Conservation (phyloP, 2,329 filamentous ascomycete species). For the Microdochium bolleyi region DNA sequence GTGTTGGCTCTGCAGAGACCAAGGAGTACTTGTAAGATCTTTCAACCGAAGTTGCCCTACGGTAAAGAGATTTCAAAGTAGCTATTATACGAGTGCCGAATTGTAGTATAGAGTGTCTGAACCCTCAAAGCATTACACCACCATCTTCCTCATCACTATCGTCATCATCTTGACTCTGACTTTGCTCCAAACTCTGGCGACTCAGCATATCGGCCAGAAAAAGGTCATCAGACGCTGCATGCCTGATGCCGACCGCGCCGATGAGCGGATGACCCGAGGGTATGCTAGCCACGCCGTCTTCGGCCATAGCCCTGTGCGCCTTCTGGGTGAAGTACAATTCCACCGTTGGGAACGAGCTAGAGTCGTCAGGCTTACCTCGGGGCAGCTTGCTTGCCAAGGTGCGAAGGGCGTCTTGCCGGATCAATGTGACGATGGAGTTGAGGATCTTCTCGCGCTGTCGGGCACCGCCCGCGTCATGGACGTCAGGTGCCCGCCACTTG, state of each 20-base stretch:
- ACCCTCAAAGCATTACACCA: no score
- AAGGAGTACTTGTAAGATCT: no score
- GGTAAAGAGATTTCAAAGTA: no score
- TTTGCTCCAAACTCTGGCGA: no score
- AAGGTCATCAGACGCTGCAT: not conserved
- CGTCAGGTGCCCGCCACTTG: slow-evolving; percentile 28
- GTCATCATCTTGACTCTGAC: no score
- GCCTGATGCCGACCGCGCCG: not conserved
- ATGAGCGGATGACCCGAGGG: not conserved
- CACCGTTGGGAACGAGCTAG: not conserved
- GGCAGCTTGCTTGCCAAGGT: slow-evolving; percentile 17
- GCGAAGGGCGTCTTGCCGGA: slow-evolving; percentile 18
- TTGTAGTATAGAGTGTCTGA: no score
- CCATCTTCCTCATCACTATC: no score
- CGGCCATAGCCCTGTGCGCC: not conserved
- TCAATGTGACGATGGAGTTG: slow-evolving; percentile 13
- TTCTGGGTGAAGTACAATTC: not conserved
- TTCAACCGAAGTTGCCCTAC: no score
- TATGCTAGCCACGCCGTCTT: not conserved
- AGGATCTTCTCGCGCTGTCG: slow-evolving; percentile 11
- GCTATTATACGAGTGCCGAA: no score
- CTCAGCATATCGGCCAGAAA: no score
- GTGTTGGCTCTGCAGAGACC: no score
- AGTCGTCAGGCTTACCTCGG: not conserved
- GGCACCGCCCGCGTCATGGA: slow-evolving; percentile 9